Evolutionary conservation across 345 rosid species (phyloP), one percentile per base, ranked within the genome.

Genomic region (Rhizophora mangle): DNA sequence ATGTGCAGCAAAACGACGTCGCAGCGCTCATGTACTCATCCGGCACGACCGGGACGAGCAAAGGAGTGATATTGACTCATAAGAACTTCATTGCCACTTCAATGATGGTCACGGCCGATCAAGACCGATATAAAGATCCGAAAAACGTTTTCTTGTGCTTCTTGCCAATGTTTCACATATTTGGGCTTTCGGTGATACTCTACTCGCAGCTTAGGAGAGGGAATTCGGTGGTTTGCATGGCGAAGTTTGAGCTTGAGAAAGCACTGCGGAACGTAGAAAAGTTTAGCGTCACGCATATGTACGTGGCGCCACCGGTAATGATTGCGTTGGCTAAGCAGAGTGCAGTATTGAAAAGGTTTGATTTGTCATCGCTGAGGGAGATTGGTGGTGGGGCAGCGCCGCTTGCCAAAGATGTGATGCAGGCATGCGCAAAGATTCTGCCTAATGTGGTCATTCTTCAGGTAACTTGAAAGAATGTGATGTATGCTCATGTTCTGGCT

Each of bases 351-450:
- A 83, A 78, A 67, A 88, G 81, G 53, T 89, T 69, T 71, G 87
- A 91, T 69, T 82, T 91, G 62, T 89, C 96, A 0, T 85, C 96
- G 0, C 70, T 94, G 77, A 86, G 71, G 73, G 80, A 71, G 15
- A 80, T 91, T 68, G 93, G 85, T 0, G 84, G 90, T 0, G 91
- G 93, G 11, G 96, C 96, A 58, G 97, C 97, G 0, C 98, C 98
- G 22, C 64, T 94, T 61, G 96, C 93, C 27, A 91, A 88, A 75
- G 98, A 94, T 27, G 74, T 88, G 79, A 94, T 89, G 97, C 83
- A 82, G 68, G 95, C 89, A 19, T 89, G 93, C 51, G 69, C 84
- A 0, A 89, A 64, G 80, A 89, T 79, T 71, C 46, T 91, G 27
- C 89, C 95, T 59, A 76, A 80, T n/a, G 89, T 84, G 37, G 6